Evolutionary conservation across 306 rosid species (phyloP).

Genomic region (Nissolia schottii): DNA sequence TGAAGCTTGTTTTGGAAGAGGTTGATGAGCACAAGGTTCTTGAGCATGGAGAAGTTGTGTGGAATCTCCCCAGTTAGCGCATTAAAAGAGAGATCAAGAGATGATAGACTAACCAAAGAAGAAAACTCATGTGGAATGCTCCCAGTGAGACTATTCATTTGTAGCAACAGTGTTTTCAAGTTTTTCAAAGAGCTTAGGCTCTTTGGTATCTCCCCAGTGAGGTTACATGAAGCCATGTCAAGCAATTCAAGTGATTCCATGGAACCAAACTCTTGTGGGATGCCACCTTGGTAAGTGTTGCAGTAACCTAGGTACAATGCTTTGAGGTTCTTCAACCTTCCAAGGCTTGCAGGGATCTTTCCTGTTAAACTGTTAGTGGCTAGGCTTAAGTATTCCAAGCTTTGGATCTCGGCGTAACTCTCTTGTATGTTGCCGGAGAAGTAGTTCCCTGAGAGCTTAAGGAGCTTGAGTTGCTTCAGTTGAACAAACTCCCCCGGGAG

Average conservation of each 20-base stretch:
- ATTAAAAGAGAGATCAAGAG: slow-evolving; percentile 53
- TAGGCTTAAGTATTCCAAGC: background rate
- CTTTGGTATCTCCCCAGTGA: slow-evolving; percentile 48
- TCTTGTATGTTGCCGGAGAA: background rate
- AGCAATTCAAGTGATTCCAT: slow-evolving; percentile 34
- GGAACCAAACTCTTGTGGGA: slow-evolving; percentile 54
- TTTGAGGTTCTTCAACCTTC: background rate
- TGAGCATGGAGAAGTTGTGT: slow-evolving; percentile 31
- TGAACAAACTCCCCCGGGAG: background rate
- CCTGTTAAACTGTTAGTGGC: background rate
- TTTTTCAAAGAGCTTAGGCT: slow-evolving; percentile 39
- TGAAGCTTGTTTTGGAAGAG: slow-evolving; percentile 37
- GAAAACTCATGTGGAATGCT: slow-evolving; percentile 47
- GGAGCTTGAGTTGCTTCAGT: background rate
- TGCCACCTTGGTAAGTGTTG: slow-evolving; percentile 36
- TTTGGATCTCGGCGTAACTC: background rate
- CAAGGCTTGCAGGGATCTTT: background rate
- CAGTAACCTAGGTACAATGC: background rate
- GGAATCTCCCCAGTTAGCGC: slow-evolving; percentile 56
- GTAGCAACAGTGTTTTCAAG: slow-evolving; percentile 33
- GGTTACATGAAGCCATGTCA: slow-evolving; percentile 44
- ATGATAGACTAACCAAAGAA: slow-evolving; percentile 27
- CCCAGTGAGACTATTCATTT: slow-evolving; percentile 49
- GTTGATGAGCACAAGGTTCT: slow-evolving; percentile 39
- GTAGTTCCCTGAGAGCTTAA: background rate